phyloP scores from a whole-genome alignment of 129 eudicot species.

The Scalesia atractyloides region DNA sequence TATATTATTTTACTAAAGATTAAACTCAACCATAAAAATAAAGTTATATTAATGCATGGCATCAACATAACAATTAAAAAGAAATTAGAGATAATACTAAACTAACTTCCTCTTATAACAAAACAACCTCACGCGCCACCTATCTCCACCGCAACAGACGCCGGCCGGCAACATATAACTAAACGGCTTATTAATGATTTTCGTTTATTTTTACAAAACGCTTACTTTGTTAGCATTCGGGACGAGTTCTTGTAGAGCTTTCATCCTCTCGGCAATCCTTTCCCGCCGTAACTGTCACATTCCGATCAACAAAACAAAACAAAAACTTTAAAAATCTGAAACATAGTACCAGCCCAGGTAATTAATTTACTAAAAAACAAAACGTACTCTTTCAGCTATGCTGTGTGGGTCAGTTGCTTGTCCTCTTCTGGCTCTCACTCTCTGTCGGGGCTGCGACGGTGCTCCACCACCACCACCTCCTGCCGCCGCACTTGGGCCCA shows the following conservation, averaged over 20 bases:
- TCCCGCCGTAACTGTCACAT: slow-evolving; percentile 76
- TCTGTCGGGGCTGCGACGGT: slow-evolving; percentile 73
- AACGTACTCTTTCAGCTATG: slow-evolving; percentile 68
- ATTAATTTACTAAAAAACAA: slow-evolving; percentile 24
- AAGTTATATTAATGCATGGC: not conserved
- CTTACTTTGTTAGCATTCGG: slow-evolving; percentile 85
- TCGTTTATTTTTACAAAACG: not conserved
- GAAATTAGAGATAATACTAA: slow-evolving; percentile 24
- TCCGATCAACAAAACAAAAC: slow-evolving; percentile 8
- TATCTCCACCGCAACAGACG: slow-evolving; percentile 12
- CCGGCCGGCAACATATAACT: slow-evolving; percentile 14
- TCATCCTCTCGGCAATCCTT: slow-evolving; percentile 92
- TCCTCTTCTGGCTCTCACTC: slow-evolving; percentile 85
- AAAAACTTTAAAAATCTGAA: not conserved
- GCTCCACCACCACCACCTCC: slow-evolving; percentile 55
- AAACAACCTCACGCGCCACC: slow-evolving; percentile 27
- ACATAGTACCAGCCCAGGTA: not conserved
- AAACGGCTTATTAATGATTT: not conserved
- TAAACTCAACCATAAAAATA: not conserved
- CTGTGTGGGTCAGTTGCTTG: slow-evolving; percentile 95
- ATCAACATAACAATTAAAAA: slow-evolving; percentile 12
- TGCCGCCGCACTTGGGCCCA: slow-evolving; percentile 44
- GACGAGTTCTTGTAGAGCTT: slow-evolving; percentile 71
- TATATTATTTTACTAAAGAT: not conserved
- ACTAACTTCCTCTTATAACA: slow-evolving; percentile 18